phyloP scores from a whole-genome alignment of 2,329 filamentous ascomycete genomes.

The Escovopsis weberi region DNA sequence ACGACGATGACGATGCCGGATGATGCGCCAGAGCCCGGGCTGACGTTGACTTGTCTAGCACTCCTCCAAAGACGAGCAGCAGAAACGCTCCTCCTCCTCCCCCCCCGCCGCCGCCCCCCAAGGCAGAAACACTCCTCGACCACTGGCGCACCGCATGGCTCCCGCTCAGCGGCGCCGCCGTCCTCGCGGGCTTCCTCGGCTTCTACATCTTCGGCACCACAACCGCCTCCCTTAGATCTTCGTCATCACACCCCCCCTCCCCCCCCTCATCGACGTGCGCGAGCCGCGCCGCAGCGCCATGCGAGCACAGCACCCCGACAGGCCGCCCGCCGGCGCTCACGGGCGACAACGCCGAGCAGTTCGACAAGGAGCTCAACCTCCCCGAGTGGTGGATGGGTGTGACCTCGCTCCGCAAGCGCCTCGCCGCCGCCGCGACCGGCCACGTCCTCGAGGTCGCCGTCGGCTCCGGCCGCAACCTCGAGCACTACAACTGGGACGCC shows the following conservation, averaged over 20 bases:
- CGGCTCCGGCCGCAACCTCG: conserved; percentile 47
- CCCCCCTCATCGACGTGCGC: no score
- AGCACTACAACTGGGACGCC: conserved; percentile 42
- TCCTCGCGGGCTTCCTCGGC: conserved; percentile 30
- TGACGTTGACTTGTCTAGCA: background rate
- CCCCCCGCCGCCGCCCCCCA: conserved; percentile 11
- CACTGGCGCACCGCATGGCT: conserved; percentile 26
- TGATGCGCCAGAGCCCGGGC: conserved; percentile 3
- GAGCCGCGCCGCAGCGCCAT: conserved; percentile 11
- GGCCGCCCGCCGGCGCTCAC: conserved; percentile 34
- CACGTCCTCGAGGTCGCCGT: conserved; percentile 49
- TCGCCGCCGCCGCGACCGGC: conserved; percentile 35
- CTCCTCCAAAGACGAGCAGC: background rate
- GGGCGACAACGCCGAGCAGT: conserved; percentile 34
- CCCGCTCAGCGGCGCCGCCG: conserved; percentile 31
- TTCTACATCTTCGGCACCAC: conserved; percentile 30
- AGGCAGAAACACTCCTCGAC: conserved; percentile 17
- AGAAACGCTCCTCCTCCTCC: conserved; percentile 3
- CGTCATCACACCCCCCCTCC: no score
- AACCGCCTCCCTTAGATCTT: conserved; percentile 19
- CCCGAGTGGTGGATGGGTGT: conserved; percentile 45
- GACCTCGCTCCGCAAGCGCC: conserved; percentile 30
- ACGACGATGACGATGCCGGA: background rate
- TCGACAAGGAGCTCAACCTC: conserved; percentile 43
- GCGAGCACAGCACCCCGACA: conserved; percentile 26